These are phyloP conservation scores for Cerioporus squamosus DNA, from an alignment of 1,284 basidiomycete genomes.

Conservation along the genomic window DNA sequence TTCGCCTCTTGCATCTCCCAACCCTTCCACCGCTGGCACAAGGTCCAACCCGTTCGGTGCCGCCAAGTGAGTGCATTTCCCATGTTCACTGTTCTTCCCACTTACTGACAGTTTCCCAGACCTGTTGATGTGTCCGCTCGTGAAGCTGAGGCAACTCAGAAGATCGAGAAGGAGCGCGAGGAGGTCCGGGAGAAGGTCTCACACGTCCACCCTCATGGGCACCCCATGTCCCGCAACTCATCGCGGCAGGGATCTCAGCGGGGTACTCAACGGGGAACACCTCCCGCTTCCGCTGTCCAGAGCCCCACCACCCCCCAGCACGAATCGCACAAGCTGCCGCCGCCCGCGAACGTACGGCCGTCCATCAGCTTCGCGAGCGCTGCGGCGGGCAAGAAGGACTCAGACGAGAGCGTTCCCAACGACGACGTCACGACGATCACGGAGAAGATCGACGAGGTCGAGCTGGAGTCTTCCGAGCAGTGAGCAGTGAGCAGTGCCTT, in stretches of 20 bases:
- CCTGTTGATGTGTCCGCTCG: slow-evolving; percentile 84
- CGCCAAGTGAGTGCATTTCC: slow-evolving; percentile 61
- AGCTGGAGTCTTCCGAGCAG: slow-evolving; percentile 33
- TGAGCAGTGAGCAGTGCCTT: not conserved
- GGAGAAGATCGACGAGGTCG: slow-evolving; percentile 47
- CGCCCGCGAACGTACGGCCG: slow-evolving; percentile 52
- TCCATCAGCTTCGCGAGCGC: slow-evolving; percentile 74
- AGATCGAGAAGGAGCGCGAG: slow-evolving; percentile 70
- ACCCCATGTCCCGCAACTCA: slow-evolving; percentile 69
- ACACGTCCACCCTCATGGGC: slow-evolving; percentile 37
- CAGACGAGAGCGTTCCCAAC: slow-evolving; percentile 29
- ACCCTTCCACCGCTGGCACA: slow-evolving; percentile 51
- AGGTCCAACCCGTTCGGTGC: slow-evolving; percentile 85
- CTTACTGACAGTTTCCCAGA: slow-evolving; percentile 40
- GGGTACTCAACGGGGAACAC: slow-evolving; percentile 52
- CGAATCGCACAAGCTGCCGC: slow-evolving; percentile 36
- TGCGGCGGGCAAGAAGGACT: slow-evolving; percentile 36
- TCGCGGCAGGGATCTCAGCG: slow-evolving; percentile 70
- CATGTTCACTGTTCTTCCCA: not conserved
- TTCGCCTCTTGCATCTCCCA: slow-evolving; percentile 77
- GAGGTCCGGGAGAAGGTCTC: slow-evolving; percentile 30
- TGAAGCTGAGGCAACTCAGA: slow-evolving; percentile 76
- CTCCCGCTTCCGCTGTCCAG: slow-evolving; percentile 40
- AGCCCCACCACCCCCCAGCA: slow-evolving; percentile 36
- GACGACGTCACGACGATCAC: slow-evolving; percentile 39